Evolutionary conservation across 352 stramenopile genomes (phyloP).

Genomic region (Saprolegnia parasitica): DNA sequence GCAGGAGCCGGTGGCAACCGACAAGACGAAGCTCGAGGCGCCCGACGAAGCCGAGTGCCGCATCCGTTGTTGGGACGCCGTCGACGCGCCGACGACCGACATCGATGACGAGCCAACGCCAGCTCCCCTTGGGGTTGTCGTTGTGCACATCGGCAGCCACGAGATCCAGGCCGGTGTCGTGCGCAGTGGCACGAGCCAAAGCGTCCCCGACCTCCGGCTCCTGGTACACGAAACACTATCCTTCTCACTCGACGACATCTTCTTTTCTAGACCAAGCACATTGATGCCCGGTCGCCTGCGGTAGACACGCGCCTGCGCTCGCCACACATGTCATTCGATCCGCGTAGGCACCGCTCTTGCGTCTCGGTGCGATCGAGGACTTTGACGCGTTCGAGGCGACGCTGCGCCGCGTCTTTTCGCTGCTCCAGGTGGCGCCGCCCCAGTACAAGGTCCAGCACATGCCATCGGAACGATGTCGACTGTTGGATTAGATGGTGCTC

Average conservation of each 20-base stretch:
- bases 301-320: not conserved
- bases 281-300: not conserved
- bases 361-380: not conserved
- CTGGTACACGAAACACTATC: too few relatives aligned
- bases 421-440: not conserved
- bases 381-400: slow-evolving; percentile 1
- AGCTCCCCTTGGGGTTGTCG: not conserved
- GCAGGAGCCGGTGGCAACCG: too few relatives aligned
- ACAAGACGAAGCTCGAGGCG: too few relatives aligned
- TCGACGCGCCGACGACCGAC: not conserved
- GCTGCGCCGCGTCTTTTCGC: not conserved
- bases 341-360: not conserved
- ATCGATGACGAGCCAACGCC: not conserved
- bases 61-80: slow-evolving; percentile 2
- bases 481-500: slow-evolving; percentile 2
- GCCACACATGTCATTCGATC: too few relatives aligned
- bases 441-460: too few relatives aligned
- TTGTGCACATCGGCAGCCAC: not conserved
- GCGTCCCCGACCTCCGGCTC: not conserved
- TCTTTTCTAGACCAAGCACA: not conserved
- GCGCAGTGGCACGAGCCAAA: not conserved
- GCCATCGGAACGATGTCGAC: too few relatives aligned
- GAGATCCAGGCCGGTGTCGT: slow-evolving; percentile 3
- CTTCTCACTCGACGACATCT: too few relatives aligned
- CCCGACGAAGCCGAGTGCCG: too few relatives aligned